A percentile compares a stretch with the other conserved stretches of the same genome.
These are phyloP conservation scores for Ceratocystis variospora DNA, from an alignment of 2,329 filamentous ascomycete species.

Conservation along the genomic window DNA sequence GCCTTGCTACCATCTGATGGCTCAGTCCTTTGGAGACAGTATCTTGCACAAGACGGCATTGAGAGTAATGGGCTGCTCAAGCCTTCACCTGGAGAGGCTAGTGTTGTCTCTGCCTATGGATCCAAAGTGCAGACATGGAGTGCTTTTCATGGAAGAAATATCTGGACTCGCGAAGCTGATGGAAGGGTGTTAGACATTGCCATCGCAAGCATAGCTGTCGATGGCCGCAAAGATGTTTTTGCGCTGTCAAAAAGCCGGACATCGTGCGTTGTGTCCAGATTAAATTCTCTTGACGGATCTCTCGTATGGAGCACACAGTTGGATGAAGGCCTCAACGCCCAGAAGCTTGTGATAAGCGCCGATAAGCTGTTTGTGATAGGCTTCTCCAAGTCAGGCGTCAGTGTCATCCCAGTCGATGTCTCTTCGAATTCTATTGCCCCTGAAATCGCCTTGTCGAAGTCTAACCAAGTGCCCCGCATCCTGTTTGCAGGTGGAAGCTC, in stretches of 20 bases:
- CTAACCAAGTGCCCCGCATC: slow-evolving; percentile 48
- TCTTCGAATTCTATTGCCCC: slow-evolving; percentile 57
- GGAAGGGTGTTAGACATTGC: slow-evolving; percentile 56
- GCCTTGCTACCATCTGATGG: slow-evolving; percentile 84
- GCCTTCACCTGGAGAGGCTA: slow-evolving; percentile 65
- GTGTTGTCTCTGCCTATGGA: slow-evolving; percentile 60
- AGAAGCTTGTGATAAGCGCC: not conserved
- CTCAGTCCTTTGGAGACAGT: slow-evolving; percentile 72
- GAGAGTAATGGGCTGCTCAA: slow-evolving; percentile 43
- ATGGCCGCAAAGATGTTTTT: slow-evolving; percentile 54
- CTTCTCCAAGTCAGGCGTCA: slow-evolving; percentile 25
- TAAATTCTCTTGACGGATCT: slow-evolving; percentile 58
- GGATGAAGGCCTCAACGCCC: slow-evolving; percentile 32
- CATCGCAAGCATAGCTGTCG: slow-evolving; percentile 57
- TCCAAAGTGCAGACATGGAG: slow-evolving; percentile 66
- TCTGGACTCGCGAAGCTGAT: slow-evolving; percentile 55
- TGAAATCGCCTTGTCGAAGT: slow-evolving; percentile 60
- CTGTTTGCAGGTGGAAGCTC: slow-evolving; percentile 65
- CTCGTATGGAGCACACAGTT: slow-evolving; percentile 50
- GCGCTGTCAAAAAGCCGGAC: slow-evolving; percentile 49
- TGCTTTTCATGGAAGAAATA: slow-evolving; percentile 62
- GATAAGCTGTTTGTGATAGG: slow-evolving; percentile 10
- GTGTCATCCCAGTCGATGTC: slow-evolving; percentile 59
- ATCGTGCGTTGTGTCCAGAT: slow-evolving; percentile 48
- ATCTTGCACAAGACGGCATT: slow-evolving; percentile 41